Evolutionary conservation across 148 eudicot genomes (phyloP), one percentile per base, ranked within the genome.

Genomic region (Camellia lanceoleosa): DNA sequence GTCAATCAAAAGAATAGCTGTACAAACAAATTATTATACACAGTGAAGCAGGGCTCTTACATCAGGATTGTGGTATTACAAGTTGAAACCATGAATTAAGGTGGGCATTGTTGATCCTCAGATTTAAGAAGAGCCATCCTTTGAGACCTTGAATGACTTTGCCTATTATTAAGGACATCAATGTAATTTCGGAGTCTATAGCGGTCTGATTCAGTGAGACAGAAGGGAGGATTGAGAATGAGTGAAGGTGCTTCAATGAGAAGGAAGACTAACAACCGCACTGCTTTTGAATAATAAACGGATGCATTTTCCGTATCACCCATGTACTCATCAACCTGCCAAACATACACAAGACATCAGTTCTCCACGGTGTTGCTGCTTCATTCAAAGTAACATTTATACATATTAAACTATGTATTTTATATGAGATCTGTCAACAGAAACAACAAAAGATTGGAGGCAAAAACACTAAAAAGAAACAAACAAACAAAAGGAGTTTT

Each of bases 321-420:
- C 97, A 94, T 89, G 73, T 91, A 92, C 84, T 94, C 98, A 61
- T 94, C 98, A 23, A 94, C 92, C 98, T 94, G 92, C 74, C 86
- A 87, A 79, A 68, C 75, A 82, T 11, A 62, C 11, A 42, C 4
- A 20, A 77, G 15, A 7, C 62, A 49, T 47, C 15, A 23, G 14
- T 55, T 10, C 20, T 62, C 43, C n/a, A 55, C 5, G n/a, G 18
- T 20, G 4, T 4, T 52, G 61, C 62, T n/a, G 30, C 47, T 52
- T 52, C 49, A 19, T 46, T 19, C 49, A 15, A 46, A 43, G 41
- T 2, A 63, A 49, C 55, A 76, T 44, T 61, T 43, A 15, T 30
- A 30, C 38, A 30, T 30, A 58, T 58, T 58, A 14, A 58, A 58
- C 61, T 14, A 58, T 58, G 15, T 58, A 58, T 58, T 58, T 10